phyloP scores from a whole-genome alignment of 768 basidiomycete genomes.

The Podaxis sp. region DNA sequence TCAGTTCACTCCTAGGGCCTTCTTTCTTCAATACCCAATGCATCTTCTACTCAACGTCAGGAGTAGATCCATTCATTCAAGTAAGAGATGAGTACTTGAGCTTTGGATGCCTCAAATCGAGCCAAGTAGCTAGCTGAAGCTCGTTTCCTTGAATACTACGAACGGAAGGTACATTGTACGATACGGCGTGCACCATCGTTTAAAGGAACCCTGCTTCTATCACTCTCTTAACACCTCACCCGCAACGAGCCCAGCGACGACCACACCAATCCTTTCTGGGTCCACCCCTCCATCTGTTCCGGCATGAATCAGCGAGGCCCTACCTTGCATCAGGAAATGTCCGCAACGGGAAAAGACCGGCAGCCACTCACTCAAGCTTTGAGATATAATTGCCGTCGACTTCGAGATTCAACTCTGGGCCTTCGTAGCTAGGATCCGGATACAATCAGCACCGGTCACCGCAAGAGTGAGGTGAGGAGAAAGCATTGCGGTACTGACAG shows the following conservation, averaged over 20 bases:
- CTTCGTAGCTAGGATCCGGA: constrained; percentile 37
- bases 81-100: no score
- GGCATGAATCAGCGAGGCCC: constrained; percentile 7
- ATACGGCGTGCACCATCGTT: no score
- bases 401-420: constrained; percentile 42
- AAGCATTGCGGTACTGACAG: constrained; percentile 31
- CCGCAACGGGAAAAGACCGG: background rate
- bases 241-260: constrained; percentile 29
- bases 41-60: background rate
- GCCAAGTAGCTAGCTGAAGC: no score
- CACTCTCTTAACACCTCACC: constrained; percentile 31
- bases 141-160: no score
- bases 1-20: background rate
- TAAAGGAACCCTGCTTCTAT: constrained; percentile 5
- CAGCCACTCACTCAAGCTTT: constrained; percentile 41
- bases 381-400: constrained; percentile 50
- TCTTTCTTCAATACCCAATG: background rate
- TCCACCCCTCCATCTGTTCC: constrained; percentile 16
- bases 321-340: background rate
- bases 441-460: background rate
- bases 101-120: no score
- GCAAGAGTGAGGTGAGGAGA: background rate
- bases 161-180: background rate
- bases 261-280: constrained; percentile 27
- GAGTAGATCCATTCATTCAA: no score